These are phyloP conservation scores for Candida glucosophila DNA, from an alignment of 1,139 yeast genomes.

Conservation along the genomic window DNA sequence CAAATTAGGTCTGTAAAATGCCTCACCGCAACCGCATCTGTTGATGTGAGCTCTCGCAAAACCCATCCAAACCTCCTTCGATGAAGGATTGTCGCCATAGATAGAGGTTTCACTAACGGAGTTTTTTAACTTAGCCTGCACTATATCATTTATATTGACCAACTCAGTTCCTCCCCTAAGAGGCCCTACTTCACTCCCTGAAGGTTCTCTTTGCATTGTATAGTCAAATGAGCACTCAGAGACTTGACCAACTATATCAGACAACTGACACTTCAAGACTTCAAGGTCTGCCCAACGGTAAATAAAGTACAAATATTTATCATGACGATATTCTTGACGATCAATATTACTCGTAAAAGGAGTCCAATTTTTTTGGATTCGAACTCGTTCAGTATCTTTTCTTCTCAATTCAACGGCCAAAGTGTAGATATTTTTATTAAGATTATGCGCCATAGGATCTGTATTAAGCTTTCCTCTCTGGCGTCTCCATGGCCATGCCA, in stretches of 20 bases:
- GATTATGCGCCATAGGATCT: constrained; percentile 13
- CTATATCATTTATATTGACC: constrained; percentile 15
- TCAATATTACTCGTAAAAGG: constrained; percentile 23
- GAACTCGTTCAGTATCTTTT: constrained; percentile 13
- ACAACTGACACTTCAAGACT: constrained; percentile 24
- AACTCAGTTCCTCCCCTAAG: constrained; percentile 33
- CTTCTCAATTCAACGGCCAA: constrained; percentile 17
- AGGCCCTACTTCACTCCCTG: constrained; percentile 18
- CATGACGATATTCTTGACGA: constrained; percentile 15
- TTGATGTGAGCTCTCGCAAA: constrained; percentile 29
- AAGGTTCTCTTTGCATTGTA: constrained; percentile 11
- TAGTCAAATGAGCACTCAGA: constrained; percentile 19
- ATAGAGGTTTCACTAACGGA: constrained; percentile 4
- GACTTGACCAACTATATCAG: constrained; percentile 13
- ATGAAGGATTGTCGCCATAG: too few species aligned
- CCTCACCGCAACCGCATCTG: constrained; percentile 27
- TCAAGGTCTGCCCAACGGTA: constrained; percentile 32
- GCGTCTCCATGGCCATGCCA: constrained; percentile 16
- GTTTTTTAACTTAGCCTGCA: constrained; percentile 7
- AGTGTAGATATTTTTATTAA: constrained; percentile 14
- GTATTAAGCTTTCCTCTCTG: constrained; percentile 22
- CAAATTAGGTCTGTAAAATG: constrained; percentile 29
- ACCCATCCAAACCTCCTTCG: constrained; percentile 25
- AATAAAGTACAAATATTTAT: constrained; percentile 21
- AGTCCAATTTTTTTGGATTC: constrained; percentile 37